Base-by-base conservation (phyloP, 768 basidiomycete genomes). In the Amanita pseudoporphyria region DNA sequence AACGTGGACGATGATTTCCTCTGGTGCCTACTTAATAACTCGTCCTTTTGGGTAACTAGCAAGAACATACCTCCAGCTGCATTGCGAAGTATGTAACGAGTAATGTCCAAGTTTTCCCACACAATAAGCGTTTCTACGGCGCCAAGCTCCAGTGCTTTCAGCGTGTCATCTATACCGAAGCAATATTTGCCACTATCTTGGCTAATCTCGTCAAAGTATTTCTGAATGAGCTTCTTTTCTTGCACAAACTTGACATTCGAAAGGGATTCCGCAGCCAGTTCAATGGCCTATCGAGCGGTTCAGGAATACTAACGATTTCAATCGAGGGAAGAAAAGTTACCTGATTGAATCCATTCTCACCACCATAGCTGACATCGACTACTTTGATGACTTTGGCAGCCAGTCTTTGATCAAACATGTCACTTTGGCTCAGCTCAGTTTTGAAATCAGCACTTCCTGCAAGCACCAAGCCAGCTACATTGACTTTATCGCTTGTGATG, bases 221-320 rank as follows among this genome's bases (percentile, higher is more conserved):
- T 87, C 65, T 98, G 94, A 58, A 99, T 98, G 43, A 99, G 81
- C 65, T 75, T 85, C 76, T 98, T 98, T 73, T 99, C 96, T 67
- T 98, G 95, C 30, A 99, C 95, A 59, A 99, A 98, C 65, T 99
- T 99, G 73, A 99, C 96, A 65, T 98, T 98, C 32, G 90, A 84
- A 24, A 99, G 81, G 2, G 91, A 87, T 66, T 99, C 96, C 1
- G 91, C 87, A 0, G 96, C 90, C 46, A 98, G 80, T 63, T 98
- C 96, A 57, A 99, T 98, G 14, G 96, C 95, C 90, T 92, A 57
- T 21, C 19, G 19, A 26, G 28, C 14, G 26, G 10, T 47, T 26
- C 10, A 47, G 24, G 28, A 26, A 21, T 24, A n/a, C n/a, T n/a
- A 12, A 22, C 12, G 21, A 9, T 16, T 6, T 35, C 35, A 14